phyloP scores from a whole-genome alignment of 2,329 filamentous ascomycete genomes.

The Fusarium haematococcum region DNA sequence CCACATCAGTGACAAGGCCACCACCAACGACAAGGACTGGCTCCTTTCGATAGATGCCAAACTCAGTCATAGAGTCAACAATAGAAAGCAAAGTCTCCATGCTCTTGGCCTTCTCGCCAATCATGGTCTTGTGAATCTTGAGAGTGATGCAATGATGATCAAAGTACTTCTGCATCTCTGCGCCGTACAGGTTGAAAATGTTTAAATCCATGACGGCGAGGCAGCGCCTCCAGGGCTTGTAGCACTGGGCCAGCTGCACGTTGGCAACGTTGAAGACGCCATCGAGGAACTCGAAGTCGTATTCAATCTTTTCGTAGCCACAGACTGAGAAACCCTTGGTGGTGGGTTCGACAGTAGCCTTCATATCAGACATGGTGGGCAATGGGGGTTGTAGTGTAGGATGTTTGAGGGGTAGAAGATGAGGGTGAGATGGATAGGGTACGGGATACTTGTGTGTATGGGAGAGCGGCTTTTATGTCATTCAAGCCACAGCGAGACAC shows the following conservation, averaged over 20 bases:
- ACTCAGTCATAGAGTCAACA: slow-evolving; percentile 79
- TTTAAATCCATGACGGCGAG: slow-evolving; percentile 78
- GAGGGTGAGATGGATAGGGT: slow-evolving; percentile 18
- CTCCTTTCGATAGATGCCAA: slow-evolving; percentile 77
- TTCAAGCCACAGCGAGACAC: neutral
- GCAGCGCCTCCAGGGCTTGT: slow-evolving; percentile 72
- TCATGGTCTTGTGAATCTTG: slow-evolving; percentile 77
- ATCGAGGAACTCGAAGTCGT: slow-evolving; percentile 80
- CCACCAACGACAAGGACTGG: slow-evolving; percentile 75
- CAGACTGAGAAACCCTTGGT: slow-evolving; percentile 75
- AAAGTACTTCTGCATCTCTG: slow-evolving; percentile 75
- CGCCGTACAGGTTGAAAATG: slow-evolving; percentile 76
- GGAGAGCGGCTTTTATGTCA: slow-evolving; percentile 29
- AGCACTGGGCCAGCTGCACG: slow-evolving; percentile 72
- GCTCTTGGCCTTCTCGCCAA: slow-evolving; percentile 80
- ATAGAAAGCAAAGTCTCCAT: slow-evolving; percentile 77
- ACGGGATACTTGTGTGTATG: neutral
- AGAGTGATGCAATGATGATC: slow-evolving; percentile 71
- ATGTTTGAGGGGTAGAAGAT: slow-evolving; percentile 2
- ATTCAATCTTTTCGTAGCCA: slow-evolving; percentile 81
- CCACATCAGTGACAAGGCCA: slow-evolving; percentile 79
- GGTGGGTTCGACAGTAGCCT: slow-evolving; percentile 73
- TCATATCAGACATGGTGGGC: slow-evolving; percentile 74
- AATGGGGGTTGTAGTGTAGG: neutral
- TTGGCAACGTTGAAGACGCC: slow-evolving; percentile 73